Base-by-base conservation (phyloP, 2,329 filamentous ascomycete species). In the Curvularia sp. region DNA sequence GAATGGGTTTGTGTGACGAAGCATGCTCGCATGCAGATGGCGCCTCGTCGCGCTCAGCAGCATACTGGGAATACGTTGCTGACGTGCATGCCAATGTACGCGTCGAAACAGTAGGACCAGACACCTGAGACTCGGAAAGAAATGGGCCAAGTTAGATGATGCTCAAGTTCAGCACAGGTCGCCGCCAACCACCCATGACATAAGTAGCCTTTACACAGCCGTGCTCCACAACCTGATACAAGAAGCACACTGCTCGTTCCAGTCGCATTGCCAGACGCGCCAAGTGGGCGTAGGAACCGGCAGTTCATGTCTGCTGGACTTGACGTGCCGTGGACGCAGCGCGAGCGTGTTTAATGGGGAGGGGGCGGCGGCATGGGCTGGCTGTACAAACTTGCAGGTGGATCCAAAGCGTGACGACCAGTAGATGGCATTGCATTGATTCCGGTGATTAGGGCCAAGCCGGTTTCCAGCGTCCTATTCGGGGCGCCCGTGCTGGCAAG, bases 11-110 rank as follows among this genome's bases (percentile, higher is more conserved):
- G 34, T 23, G n/a, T 38, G 50, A 53, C 15, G 42, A 42, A 42
- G 36, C 49, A 55, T 54, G 63, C 56, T 71, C 63, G 57, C 53
- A 66, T 71, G 65, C 64, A 67, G 65, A 49, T 49, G 27, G 27
- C 62, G 69, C 65, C 65, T 70, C 66, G 59, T 64, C 68, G 66
- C 67, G 68, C 59, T 64, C 46, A 27, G 52, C 32, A 53, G 28
- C 50, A 18, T 18, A 43, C 41, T 55, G 66, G 58, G 61, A 57
- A 49, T 38, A 25, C 21, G n/a, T 9, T 39, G 47, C 32, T 38
- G 32, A 49, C n/a, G 38, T 54, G 67, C 63, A 59, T 54, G 19
- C 47, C 62, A 34, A 39, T 41, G 23, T 42, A 42, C 67, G 67
- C 60, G 59, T 56, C 67, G 65, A 71, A 71, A 71, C 67, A 54